Conservation (phyloP, 257 asterid species). For the Gynochthodes officinalis region DNA sequence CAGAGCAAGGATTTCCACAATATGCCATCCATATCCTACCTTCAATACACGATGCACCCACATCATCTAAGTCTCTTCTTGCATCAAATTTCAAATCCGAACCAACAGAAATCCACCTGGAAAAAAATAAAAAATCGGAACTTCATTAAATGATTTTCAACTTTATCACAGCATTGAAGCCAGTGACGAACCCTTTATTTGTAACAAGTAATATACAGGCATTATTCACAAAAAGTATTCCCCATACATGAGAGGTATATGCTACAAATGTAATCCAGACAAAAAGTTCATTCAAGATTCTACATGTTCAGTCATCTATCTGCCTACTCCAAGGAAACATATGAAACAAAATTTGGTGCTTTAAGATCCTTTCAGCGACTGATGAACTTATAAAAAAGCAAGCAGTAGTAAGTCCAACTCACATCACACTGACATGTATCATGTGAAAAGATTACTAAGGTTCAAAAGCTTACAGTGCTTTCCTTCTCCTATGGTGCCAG, state of each 20-base stretch:
- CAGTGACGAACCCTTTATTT: background rate
- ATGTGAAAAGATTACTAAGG: background rate
- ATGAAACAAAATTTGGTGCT: background rate
- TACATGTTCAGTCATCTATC: no score
- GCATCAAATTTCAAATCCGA: constrained; percentile 96
- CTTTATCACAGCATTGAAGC: constrained; percentile 1
- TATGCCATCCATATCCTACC: constrained; percentile 38
- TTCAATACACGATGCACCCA: constrained; percentile 78
- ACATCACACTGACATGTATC: background rate
- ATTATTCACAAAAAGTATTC: background rate
- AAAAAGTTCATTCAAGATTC: background rate
- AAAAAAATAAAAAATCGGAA: constrained; percentile 16
- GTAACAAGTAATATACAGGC: no score
- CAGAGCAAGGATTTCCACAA: background rate
- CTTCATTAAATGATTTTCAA: constrained; percentile 3
- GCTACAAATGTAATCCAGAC: background rate
- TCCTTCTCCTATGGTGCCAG: constrained; percentile 87
- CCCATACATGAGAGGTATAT: background rate
- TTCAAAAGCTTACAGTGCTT: constrained; percentile 65
- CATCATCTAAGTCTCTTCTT: constrained; percentile 91
- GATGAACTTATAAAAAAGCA: background rate
- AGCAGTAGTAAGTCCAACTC: background rate
- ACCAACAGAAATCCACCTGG: constrained; percentile 99
- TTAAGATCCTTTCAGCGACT: background rate
- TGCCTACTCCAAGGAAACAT: background rate